Evolutionary conservation across 129 eudicot genomes (phyloP), one percentile per base, ranked within the genome.

Genomic region (Arctium minus): DNA sequence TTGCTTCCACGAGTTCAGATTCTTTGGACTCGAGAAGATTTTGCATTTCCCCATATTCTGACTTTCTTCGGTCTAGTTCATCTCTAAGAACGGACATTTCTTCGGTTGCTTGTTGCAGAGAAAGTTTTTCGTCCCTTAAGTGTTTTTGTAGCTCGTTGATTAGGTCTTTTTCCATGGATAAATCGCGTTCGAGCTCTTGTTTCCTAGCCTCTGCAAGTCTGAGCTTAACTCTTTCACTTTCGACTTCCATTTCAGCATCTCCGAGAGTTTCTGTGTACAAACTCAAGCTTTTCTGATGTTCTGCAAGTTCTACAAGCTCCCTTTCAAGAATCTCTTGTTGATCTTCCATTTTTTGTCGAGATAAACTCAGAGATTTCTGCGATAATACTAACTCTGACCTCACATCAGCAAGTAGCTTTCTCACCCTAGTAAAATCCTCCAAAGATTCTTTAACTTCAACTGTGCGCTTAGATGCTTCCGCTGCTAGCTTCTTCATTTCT

Each of bases 1-100:
- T 92, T 65, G 97, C 97, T 71, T 95, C 97, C 73, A 95, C 97
- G 72, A 95, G 73, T 81, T 92, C 92, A 18, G 87, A 74, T 77
- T 95, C 97, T 86, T 89, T 95, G 22, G 80, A 88, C 87, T 76
- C 76, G 4, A 95, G 92, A 76, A 62, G 87, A 72, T 75, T 80
- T 73, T 78, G 79, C 74, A 88, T 64, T 72, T 88, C 88, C 80
- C 53, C 81, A 36, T 86, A 93, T 85, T 90, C 92, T 69, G 80
- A 48, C 17, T 39, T 86, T 87, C 79, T 91, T 33, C 75, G 86
- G 80, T 90, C 89, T 38, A 96, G 75, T 79, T 86, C 90, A 44
- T 91, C 88, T 72, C 79, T 89, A 42, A 96, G 92, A 71, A 81
- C 78, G 12, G 84, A 87, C 46, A 81, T 74, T 72, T 91, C 97